Evolutionary conservation across 139 green algal genomes (phyloP), one percentile per base, ranked within the genome.

Genomic region (Astrephomene gubernaculifera): DNA sequence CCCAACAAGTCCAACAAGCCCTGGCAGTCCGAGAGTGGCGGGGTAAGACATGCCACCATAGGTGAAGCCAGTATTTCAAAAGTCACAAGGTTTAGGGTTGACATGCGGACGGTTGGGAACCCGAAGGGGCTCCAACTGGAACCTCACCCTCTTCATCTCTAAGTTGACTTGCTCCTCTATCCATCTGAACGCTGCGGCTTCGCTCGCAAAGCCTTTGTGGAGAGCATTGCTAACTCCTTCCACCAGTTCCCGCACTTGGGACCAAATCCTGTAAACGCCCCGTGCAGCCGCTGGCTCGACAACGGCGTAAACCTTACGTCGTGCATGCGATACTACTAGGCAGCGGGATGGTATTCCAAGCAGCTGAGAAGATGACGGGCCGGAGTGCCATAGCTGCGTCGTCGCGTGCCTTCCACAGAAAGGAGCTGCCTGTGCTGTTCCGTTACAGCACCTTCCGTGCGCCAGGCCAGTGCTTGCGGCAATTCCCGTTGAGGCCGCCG

Each of bases 231-330:
- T 36, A n/a, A 41, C 27, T 10, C 73, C 73, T 5, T 8, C 38
- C 7, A 81, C 73, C 35, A 69, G 27, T 1, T 38, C 25, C 35
- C 45, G 21, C 25, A 81, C 73, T 41, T 69, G 49, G 2, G 52
- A 53, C 73, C 73, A 81, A 7, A 38, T n/a, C 7, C 53, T 24
- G 25, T 81, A 81, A 3, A 81, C 36, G 36, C 73, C 73, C 4
- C 53, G 53, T 19, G 29, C 35, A n/a, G 24, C 24, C 24, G 54
- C 53, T 43, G 73, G 73, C 24, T 69, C 31, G 21, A 70, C 45
- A 12, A 81, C 35, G 12, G 73, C 73, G 25, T 81, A 81, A 53
- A 53, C 69, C 73, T 81, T 81, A 0, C 73, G 73, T 19, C 73
- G 31, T 33, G 73, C 73, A 17, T 39, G 53, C 38, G 73, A 17